phyloP scores from a whole-genome alignment of 352 stramenopile genomes.

The Pythium grandisporangium region DNA sequence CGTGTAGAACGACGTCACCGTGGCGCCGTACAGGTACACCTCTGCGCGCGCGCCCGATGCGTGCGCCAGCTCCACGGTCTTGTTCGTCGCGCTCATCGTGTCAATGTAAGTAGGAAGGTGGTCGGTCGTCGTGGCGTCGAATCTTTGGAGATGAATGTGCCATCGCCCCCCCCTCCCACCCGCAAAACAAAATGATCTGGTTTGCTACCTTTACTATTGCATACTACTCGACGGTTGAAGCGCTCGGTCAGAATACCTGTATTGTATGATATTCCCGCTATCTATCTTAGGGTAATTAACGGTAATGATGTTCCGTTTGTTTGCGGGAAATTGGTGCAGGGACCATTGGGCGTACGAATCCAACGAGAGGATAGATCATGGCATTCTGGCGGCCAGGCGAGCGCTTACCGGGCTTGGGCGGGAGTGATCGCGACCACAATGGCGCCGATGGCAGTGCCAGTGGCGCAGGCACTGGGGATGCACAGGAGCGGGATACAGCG shows the following conservation, averaged over 20 bases:
- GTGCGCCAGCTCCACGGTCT: slow-evolving; percentile 41
- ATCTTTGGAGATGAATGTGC: too few relatives aligned
- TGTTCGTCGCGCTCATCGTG: not conserved
- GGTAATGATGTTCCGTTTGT: too few relatives aligned
- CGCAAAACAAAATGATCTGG: slow-evolving; percentile 1
- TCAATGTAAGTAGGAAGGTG: too few relatives aligned
- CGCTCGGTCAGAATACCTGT: too few relatives aligned
- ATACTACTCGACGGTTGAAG: too few relatives aligned
- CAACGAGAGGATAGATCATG: slow-evolving; percentile 12
- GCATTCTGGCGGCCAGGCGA: slow-evolving; percentile 67
- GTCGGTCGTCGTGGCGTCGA: too few relatives aligned
- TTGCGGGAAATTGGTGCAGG: not conserved
- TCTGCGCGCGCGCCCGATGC: slow-evolving; percentile 56
- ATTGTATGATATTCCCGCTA: not conserved
- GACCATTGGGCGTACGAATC: not conserved
- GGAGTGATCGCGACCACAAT: too few relatives aligned
- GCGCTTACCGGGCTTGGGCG: slow-evolving; percentile 5
- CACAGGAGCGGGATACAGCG: slow-evolving; percentile 7
- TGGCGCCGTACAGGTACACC: slow-evolving; percentile 90
- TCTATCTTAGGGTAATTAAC: too few relatives aligned
- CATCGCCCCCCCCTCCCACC: too few relatives aligned
- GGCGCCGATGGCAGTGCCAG: too few relatives aligned
- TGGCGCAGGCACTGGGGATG: slow-evolving; percentile 8
- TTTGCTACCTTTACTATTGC: too few relatives aligned
- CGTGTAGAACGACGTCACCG: slow-evolving; percentile 82